Evolutionary conservation across 192 early-diverging fungal genomes (phyloP), one percentile per base, ranked within the genome.

Genomic region (Podila horticola): DNA sequence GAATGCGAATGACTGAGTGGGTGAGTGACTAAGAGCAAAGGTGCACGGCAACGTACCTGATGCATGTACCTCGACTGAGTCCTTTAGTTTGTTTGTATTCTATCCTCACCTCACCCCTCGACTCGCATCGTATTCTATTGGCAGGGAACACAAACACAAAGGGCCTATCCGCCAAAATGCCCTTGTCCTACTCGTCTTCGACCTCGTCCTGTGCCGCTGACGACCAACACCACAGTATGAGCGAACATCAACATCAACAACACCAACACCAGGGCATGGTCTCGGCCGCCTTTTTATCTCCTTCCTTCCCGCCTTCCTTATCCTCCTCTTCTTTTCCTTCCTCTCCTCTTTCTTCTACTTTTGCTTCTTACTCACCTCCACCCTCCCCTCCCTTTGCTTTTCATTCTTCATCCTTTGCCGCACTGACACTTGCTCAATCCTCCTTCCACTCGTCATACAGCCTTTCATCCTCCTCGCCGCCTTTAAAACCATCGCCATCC

Each of bases 161-260:
- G 33, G n/a, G 52, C 52, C 52, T 24, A 55, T 55, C 52, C 10
- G 52, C 52, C 52, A 55, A 55, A 55, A 26, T 55, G 52, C 52
- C 52, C 24, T 36, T 34, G 7, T 19, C 62, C 33, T 58, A n/a
- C 9, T 36, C n/a, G 7, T 4, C 62, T 5, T 58, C 55, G 55
- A 24, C 59, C 28, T 31, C 30, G 22, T 17, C 59, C 30, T 60
- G 24, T 30, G 59, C 59, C 59, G 19, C 30, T 60, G 28, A 17
- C 41, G 0, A 13, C 41, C 41, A 41, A 41, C 58, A 30, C 12
- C 41, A 41, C 34, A 36, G 8, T 36, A 36, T 36, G 34, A 36
- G 34, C 41, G 13, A 45, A 45, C 41, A 45, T 12, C 41, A 45
- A 38, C 38, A 66, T 13, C 45, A 36, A 19, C 11, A 22, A 30